These are phyloP conservation scores for Penicillium digitatum DNA, from an alignment of 2,329 filamentous ascomycete species.

Conservation along the genomic window DNA sequence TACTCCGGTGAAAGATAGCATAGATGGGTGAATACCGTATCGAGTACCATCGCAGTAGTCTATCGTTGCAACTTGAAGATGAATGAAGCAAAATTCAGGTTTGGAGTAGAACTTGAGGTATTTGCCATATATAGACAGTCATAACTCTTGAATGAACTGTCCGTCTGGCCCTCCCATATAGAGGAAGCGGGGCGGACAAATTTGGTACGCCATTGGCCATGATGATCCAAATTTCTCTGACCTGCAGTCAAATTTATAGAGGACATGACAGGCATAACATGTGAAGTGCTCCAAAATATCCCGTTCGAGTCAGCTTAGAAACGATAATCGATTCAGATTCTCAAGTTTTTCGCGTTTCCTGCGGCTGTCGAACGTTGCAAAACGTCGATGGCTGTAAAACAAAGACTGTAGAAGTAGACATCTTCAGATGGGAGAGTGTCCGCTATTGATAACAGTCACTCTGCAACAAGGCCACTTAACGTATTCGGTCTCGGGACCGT, in stretches of 20 bases:
- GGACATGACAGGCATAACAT: slow-evolving; percentile 8
- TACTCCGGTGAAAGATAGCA: slow-evolving; percentile 36
- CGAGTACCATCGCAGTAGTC: slow-evolving; percentile 1
- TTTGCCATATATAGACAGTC: not conserved
- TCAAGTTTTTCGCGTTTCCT: not conserved
- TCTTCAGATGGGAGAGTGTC: not conserved
- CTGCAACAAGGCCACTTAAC: not conserved
- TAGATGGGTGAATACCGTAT: slow-evolving; percentile 6
- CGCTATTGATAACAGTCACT: slow-evolving; percentile 5
- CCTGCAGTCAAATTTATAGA: slow-evolving; percentile 6
- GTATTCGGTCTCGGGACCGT: not conserved
- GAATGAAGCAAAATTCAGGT: slow-evolving; percentile 3
- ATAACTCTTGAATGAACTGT: not conserved
- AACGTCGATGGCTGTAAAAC: slow-evolving; percentile 9
- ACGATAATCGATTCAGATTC: not conserved
- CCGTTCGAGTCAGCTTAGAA: slow-evolving; percentile 11
- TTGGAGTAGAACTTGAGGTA: too few relatives aligned
- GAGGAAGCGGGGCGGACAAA: not conserved
- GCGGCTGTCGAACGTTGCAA: not conserved
- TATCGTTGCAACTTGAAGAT: slow-evolving; percentile 13
- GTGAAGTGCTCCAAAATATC: slow-evolving; percentile 11
- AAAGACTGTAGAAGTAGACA: slow-evolving; percentile 5
- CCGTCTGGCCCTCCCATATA: not conserved
- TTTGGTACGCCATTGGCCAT: not conserved
- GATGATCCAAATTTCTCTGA: not conserved